Conservation (phyloP, 2,329 filamentous ascomycete genomes). For the Aureobasidium uvarum region DNA sequence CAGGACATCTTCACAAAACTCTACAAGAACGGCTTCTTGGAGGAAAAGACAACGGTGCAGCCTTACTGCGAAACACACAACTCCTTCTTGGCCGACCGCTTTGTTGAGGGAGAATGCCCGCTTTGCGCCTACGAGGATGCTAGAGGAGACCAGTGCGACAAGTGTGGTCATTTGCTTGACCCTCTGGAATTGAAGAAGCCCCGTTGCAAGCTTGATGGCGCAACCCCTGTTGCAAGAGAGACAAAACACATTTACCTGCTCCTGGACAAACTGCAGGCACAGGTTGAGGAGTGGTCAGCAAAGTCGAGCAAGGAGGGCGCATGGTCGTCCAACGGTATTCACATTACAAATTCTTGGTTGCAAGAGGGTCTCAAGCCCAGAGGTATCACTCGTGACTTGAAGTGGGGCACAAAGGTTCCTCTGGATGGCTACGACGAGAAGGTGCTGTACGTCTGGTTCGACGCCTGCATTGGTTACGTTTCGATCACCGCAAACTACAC, state of each 20-base stretch:
- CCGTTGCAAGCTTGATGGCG: conserved; percentile 85
- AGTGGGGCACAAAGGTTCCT: conserved; percentile 73
- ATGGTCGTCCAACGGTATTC: conserved; percentile 72
- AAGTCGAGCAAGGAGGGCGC: conserved; percentile 69
- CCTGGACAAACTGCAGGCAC: conserved; percentile 75
- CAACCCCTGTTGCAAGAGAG: conserved; percentile 72
- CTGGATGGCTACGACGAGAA: conserved; percentile 65
- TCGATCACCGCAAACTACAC: conserved; percentile 93
- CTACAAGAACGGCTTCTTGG: conserved; percentile 82
- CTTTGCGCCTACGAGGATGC: conserved; percentile 60
- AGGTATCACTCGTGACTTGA: conserved; percentile 88
- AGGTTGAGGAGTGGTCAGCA: conserved; percentile 74
- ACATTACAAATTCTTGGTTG: conserved; percentile 78
- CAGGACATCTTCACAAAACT: conserved; percentile 87
- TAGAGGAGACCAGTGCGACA: conserved; percentile 55
- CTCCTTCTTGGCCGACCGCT: conserved; percentile 77
- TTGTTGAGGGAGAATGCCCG: conserved; percentile 76
- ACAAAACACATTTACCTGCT: conserved; percentile 92
- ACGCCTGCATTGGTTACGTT: conserved; percentile 91
- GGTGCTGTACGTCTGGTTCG: conserved; percentile 93
- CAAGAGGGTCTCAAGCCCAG: conserved; percentile 80
- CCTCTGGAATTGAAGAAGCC: conserved; percentile 69
- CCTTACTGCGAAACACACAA: conserved; percentile 72
- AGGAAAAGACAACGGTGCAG: conserved; percentile 83
- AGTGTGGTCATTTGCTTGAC: conserved; percentile 50